Conservation (phyloP, 805 yeast species). For the Wickerhamiella azyma region DNA sequence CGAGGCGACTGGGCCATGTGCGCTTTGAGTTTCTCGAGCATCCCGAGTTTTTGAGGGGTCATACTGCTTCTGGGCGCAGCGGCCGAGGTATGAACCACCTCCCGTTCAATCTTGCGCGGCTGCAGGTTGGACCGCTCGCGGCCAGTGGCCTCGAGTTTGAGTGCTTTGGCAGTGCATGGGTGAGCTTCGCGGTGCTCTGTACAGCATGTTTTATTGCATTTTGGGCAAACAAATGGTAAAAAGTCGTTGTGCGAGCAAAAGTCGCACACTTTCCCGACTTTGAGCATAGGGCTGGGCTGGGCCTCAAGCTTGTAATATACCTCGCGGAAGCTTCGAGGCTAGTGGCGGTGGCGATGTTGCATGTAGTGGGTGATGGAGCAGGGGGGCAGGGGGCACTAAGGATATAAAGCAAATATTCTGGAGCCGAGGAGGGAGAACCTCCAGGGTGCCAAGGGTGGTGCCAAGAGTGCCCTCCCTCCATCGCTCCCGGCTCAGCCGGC, state of each 20-base stretch:
- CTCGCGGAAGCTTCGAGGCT: not conserved
- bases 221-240: conserved; percentile 30
- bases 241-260: conserved; percentile 30
- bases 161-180: not conserved
- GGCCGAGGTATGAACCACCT: not conserved
- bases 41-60: not conserved
- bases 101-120: not conserved
- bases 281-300: not conserved
- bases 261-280: conserved; percentile 28
- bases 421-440: no score
- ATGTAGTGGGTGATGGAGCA: not conserved
- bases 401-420: no score
- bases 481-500: no score
- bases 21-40: conserved; percentile 1
- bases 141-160: not conserved
- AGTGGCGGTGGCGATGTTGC: not conserved
- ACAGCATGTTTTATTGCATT: conserved; percentile 27
- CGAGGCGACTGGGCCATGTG: conserved; percentile 3
- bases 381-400: no score
- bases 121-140: not conserved
- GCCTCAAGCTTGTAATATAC: not conserved
- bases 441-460: no score
- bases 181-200: conserved; percentile 24
- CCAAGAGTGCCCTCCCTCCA: no score
- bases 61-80: not conserved